Conservation (phyloP, 257 asterid genomes). For the Fraxinus quadrangulata region DNA sequence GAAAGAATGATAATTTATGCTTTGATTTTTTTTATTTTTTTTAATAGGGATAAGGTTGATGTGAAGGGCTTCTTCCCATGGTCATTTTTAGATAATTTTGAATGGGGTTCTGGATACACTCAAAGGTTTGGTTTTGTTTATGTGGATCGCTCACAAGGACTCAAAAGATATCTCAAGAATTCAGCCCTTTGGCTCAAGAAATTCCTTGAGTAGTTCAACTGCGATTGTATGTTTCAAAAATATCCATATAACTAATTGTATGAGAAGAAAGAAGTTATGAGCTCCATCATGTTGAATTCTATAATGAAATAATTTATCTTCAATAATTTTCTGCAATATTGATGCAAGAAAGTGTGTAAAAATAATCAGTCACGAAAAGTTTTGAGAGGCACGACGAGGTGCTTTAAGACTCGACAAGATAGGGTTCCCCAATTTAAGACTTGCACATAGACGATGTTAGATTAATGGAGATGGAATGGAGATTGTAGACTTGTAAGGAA, state of each 20-base stretch:
- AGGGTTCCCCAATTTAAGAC: too few relatives aligned
- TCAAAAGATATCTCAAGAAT: slow-evolving; percentile 34
- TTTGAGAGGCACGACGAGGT: too few relatives aligned
- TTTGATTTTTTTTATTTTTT: too few relatives aligned
- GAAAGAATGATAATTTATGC: not conserved
- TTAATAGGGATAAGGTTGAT: slow-evolving; percentile 40
- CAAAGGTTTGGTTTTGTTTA: slow-evolving; percentile 34
- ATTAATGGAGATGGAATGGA: too few relatives aligned
- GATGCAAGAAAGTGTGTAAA: too few relatives aligned
- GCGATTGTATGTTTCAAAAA: not conserved
- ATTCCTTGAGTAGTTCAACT: slow-evolving; percentile 16
- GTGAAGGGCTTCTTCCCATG: slow-evolving; percentile 57
- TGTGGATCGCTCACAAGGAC: slow-evolving; percentile 40
- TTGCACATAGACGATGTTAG: too few relatives aligned
- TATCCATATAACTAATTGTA: not conserved
- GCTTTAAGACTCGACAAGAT: too few relatives aligned
- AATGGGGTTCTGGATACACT: slow-evolving; percentile 48
- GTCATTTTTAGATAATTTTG: slow-evolving; percentile 49
- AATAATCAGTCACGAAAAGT: too few relatives aligned
- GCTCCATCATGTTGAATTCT: not conserved
- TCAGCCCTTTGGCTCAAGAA: slow-evolving; percentile 37
- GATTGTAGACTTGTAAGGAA: too few relatives aligned
- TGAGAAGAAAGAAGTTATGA: not conserved
- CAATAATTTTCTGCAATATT: too few relatives aligned
- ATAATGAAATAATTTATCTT: too few relatives aligned